These are phyloP conservation scores for Rhynchosporium agropyri DNA, from an alignment of 2,329 filamentous ascomycete species.

Conservation along the genomic window DNA sequence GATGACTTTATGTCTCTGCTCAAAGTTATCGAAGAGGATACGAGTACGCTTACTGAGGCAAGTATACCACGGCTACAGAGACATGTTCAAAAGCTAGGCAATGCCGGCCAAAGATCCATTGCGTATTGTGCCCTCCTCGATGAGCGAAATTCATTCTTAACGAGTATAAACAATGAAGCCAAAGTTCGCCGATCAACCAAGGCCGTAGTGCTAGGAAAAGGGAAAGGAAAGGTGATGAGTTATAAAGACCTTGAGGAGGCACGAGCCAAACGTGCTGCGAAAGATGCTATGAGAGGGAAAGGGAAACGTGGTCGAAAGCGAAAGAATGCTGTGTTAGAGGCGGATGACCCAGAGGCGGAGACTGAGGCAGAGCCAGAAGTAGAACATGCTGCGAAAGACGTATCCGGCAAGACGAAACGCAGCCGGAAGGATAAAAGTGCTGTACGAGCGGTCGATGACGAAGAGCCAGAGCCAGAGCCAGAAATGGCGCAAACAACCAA, in stretches of 20 bases:
- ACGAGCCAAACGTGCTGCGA: slow-evolving; percentile 23
- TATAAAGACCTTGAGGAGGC: slow-evolving; percentile 42
- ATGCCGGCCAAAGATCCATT: slow-evolving; percentile 36
- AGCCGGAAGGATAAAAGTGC: slow-evolving; percentile 24
- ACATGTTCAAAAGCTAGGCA: slow-evolving; percentile 35
- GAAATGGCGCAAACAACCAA: too few relatives aligned
- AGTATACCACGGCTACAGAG: slow-evolving; percentile 33
- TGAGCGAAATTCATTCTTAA: slow-evolving; percentile 36
- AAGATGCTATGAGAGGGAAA: slow-evolving; percentile 24
- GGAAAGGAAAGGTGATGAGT: slow-evolving; percentile 33
- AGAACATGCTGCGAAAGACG: slow-evolving; percentile 20
- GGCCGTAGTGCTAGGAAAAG: slow-evolving; percentile 26
- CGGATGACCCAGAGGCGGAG: slow-evolving; percentile 21
- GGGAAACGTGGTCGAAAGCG: slow-evolving; percentile 26
- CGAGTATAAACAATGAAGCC: slow-evolving; percentile 28
- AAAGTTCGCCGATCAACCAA: slow-evolving; percentile 29
- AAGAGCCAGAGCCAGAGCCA: slow-evolving; percentile 21
- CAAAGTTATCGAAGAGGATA: slow-evolving; percentile 35
- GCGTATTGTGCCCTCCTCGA: slow-evolving; percentile 40
- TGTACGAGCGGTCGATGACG: slow-evolving; percentile 22
- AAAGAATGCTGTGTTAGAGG: slow-evolving; percentile 24
- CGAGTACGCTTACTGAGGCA: slow-evolving; percentile 27
- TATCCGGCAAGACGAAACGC: slow-evolving; percentile 26
- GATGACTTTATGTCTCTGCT: slow-evolving; percentile 30
- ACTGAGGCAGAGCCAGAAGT: slow-evolving; percentile 21